Evolutionary conservation across 2,329 filamentous ascomycete species (phyloP).

Genomic region (Cryphonectria nitschkei): DNA sequence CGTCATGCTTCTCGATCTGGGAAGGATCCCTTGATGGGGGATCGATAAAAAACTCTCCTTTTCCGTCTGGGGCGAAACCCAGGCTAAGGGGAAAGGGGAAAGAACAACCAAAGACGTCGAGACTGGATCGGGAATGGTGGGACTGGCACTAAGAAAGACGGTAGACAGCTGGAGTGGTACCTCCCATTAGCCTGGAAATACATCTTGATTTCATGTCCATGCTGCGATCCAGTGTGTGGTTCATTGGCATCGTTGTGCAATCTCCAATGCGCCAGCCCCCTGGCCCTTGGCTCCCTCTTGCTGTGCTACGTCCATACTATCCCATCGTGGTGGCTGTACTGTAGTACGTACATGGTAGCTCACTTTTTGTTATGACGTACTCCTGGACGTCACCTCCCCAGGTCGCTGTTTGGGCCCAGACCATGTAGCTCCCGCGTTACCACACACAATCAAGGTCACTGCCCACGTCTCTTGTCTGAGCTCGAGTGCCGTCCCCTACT

Average conservation of each 20-base stretch:
- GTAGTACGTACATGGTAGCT: neutral
- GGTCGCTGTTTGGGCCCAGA: conserved; percentile 1
- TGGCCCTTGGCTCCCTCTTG: neutral
- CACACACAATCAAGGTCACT: conserved; percentile 1
- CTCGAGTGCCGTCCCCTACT: conserved; percentile 3
- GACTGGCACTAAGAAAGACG: neutral
- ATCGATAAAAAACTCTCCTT: neutral
- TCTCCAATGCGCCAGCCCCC: conserved; percentile 11
- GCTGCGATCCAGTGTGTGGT: neutral
- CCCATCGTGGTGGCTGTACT: conserved; percentile 21
- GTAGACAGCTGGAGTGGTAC: conserved; percentile 6
- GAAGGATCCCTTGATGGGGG: conserved; percentile 6
- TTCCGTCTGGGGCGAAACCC: neutral
- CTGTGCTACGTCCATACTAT: conserved; percentile 13
- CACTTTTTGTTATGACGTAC: conserved; percentile 24
- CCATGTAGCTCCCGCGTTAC: conserved; percentile 1
- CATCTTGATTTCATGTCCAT: neutral
- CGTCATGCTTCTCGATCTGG: conserved; percentile 25
- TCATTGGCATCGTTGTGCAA: conserved; percentile 26
- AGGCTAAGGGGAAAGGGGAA: conserved; percentile 3
- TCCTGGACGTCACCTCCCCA: conserved; percentile 25
- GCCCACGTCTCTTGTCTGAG: conserved; percentile 12
- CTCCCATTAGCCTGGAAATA: conserved; percentile 4
- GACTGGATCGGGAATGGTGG: neutral
- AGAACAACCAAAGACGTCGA: neutral